Percentiles rank a stretch among this genome's conserved stretches.
Conservation (phyloP, 2,329 filamentous ascomycete species). For the Neonectria faginata region DNA sequence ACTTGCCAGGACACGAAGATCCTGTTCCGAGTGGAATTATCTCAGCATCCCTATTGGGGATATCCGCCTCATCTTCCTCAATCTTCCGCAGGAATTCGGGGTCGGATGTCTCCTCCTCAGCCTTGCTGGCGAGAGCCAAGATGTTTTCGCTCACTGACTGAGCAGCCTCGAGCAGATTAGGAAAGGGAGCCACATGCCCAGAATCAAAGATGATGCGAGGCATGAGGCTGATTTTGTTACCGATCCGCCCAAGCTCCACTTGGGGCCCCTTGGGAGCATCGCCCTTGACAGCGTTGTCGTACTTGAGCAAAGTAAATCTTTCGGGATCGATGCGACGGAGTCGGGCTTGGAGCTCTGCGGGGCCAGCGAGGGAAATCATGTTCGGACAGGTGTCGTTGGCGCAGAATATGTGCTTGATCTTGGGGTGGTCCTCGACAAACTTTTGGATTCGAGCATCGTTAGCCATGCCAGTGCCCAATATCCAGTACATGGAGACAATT, state of each 20-base stretch:
- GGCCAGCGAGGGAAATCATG: constrained; percentile 75
- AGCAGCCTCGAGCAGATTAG: constrained; percentile 60
- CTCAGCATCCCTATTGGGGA: constrained; percentile 81
- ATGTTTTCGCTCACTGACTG: constrained; percentile 57
- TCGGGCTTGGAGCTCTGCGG: constrained; percentile 74
- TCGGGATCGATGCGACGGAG: constrained; percentile 79
- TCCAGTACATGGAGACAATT: constrained; percentile 81
- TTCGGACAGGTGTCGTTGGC: constrained; percentile 81
- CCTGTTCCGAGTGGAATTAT: constrained; percentile 91
- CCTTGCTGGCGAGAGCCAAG: constrained; percentile 63
- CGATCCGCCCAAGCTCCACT: constrained; percentile 56
- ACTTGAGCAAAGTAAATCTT: constrained; percentile 77
- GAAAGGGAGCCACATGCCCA: constrained; percentile 58
- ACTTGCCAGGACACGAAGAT: constrained; percentile 89
- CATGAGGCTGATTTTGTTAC: constrained; percentile 60
- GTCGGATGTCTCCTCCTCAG: constrained; percentile 55
- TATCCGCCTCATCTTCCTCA: constrained; percentile 67
- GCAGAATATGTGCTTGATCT: constrained; percentile 81
- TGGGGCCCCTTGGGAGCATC: constrained; percentile 41
- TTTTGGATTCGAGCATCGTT: constrained; percentile 70
- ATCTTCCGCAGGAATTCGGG: constrained; percentile 62
- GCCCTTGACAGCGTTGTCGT: constrained; percentile 62
- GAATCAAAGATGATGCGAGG: constrained; percentile 61
- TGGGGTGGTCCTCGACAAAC: constrained; percentile 74
- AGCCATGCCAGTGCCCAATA: constrained; percentile 76